Percentiles rank a stretch among this genome's conserved stretches.
phyloP scores from a whole-genome alignment of 2,329 filamentous ascomycete species.

The Nemania abortiva region DNA sequence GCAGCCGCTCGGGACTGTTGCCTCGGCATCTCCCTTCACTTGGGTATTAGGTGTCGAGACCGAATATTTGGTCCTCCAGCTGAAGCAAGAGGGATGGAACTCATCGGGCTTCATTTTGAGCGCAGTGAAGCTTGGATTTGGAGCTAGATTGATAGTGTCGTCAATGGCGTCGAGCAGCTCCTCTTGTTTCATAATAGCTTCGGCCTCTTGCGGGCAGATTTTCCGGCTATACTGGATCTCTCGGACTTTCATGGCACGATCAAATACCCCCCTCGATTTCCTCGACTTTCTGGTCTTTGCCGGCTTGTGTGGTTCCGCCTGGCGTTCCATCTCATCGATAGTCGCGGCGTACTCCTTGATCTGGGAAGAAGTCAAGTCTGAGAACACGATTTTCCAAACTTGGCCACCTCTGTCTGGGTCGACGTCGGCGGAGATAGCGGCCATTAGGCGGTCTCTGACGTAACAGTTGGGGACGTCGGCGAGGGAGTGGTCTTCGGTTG shows the following conservation, averaged over 20 bases:
- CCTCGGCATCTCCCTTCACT: neutral
- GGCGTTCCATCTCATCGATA: conserved; percentile 7
- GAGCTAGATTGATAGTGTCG: conserved; percentile 15
- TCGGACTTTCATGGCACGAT: neutral
- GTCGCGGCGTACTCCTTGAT: conserved; percentile 15
- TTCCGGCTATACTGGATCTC: conserved; percentile 5
- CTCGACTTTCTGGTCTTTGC: conserved; percentile 10
- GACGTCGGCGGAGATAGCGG: neutral
- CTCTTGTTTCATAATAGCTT: conserved; percentile 24
- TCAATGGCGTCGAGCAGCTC: conserved; percentile 24
- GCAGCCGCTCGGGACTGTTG: conserved; percentile 1
- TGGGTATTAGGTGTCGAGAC: neutral
- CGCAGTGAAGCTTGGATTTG: conserved; percentile 10
- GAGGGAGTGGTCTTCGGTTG: neutral
- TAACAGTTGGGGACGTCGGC: conserved; percentile 18
- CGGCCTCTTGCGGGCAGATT: conserved; percentile 15
- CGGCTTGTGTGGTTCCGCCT: neutral
- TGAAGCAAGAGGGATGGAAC: neutral
- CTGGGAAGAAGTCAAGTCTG: conserved; percentile 20
- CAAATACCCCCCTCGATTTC: neutral
- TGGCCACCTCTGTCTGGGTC: neutral
- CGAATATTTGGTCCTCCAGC: neutral
- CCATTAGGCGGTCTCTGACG: conserved; percentile 28
- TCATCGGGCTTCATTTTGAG: neutral
- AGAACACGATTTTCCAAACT: conserved; percentile 17